Percentiles rank a stretch among this genome's conserved stretches.
phyloP scores from a whole-genome alignment of 1,139 yeast genomes.

The Sugiyamaella castrensis region DNA sequence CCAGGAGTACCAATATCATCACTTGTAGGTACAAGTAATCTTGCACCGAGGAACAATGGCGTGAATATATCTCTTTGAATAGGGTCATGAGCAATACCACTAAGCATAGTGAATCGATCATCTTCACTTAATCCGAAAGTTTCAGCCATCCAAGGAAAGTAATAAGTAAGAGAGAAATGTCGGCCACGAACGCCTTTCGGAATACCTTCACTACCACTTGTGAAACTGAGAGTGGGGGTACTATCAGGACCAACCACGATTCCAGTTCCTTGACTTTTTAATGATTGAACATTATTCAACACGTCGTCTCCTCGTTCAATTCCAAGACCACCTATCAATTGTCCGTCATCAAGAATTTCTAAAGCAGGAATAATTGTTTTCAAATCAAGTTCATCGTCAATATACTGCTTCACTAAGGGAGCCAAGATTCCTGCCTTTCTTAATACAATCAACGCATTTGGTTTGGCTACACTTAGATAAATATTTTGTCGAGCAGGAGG shows the following conservation, averaged over 20 bases:
- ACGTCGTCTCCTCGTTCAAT: slow-evolving; percentile 47
- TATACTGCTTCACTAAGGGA: slow-evolving; percentile 71
- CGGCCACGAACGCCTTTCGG: slow-evolving; percentile 99
- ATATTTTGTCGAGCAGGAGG: slow-evolving; percentile 97
- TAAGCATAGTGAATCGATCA: slow-evolving; percentile 93
- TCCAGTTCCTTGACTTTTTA: slow-evolving; percentile 63
- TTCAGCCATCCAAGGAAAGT: slow-evolving; percentile 97
- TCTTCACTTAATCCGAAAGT: slow-evolving; percentile 71
- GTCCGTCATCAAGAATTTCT: slow-evolving; percentile 74
- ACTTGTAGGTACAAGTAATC: slow-evolving; percentile 84
- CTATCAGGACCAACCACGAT: slow-evolving; percentile 97
- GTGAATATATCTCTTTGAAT: slow-evolving; percentile 99
- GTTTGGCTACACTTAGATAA: slow-evolving; percentile 88
- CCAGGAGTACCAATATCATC: slow-evolving; percentile 99
- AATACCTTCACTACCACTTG: slow-evolving; percentile 98
- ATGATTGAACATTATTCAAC: slow-evolving; percentile 47
- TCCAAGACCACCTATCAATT: slow-evolving; percentile 57
- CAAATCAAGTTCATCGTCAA: slow-evolving; percentile 65
- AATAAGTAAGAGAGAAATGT: slow-evolving; percentile 93
- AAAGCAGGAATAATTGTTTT: slow-evolving; percentile 69
- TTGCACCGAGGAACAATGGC: slow-evolving; percentile 94
- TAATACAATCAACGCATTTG: slow-evolving; percentile 83
- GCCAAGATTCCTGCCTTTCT: slow-evolving; percentile 86
- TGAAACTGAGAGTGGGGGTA: slow-evolving; percentile 92
- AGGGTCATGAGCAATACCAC: slow-evolving; percentile 99